Evolutionary conservation across 345 rosid species (phyloP).

Genomic region (Melaleuca alternifolia): DNA sequence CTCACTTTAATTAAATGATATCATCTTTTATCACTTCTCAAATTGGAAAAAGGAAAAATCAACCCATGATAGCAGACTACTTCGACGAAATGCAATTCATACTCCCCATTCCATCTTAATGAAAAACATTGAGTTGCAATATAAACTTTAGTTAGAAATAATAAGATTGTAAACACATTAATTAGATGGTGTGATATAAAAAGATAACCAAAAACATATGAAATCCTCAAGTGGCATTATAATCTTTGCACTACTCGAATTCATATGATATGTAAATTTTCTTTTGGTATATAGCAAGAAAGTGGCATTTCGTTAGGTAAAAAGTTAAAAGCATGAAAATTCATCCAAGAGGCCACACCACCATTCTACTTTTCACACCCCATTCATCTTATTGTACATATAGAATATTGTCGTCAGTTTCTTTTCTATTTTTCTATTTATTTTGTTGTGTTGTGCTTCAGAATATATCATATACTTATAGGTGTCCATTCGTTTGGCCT

Average conservation of each 20-base stretch:
- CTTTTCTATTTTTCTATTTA: too few relatives aligned
- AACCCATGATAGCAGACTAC: background rate
- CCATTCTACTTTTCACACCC: too few relatives aligned
- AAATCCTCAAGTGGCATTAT: background rate
- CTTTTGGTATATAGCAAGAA: background rate
- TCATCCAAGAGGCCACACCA: too few relatives aligned
- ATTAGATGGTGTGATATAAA: background rate
- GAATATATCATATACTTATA: background rate
- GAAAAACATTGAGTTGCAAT: background rate
- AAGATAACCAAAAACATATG: background rate
- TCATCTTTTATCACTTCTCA: background rate
- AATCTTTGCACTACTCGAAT: background rate
- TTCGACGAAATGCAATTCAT: background rate
- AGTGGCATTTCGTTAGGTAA: background rate
- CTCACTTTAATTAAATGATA: background rate
- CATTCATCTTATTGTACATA: too few relatives aligned
- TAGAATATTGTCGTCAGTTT: too few relatives aligned
- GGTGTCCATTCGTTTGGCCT: rapidly evolving
- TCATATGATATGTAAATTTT: background rate
- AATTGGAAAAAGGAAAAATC: background rate
- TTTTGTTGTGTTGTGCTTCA: too few relatives aligned
- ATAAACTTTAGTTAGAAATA: background rate
- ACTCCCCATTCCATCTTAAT: background rate
- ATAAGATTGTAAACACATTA: background rate
- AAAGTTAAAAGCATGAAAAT: too few relatives aligned